Evolutionary conservation across 139 green algal species (phyloP), one percentile per base, ranked within the genome.

Genomic region (Coelastrella sp.): DNA sequence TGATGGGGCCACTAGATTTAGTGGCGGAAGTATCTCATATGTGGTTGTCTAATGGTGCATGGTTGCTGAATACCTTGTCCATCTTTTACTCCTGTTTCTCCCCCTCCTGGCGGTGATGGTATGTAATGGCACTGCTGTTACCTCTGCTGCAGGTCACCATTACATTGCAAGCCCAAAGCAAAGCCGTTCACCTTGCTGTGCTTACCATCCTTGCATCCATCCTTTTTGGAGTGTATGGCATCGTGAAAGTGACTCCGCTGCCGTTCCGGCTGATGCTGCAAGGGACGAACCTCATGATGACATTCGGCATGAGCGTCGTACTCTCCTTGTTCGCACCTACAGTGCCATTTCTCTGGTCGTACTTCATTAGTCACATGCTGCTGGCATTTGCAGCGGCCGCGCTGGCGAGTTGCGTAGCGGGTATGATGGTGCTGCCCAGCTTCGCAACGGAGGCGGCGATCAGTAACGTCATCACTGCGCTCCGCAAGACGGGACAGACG

Each of bases 241-340:
- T 88, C 17, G 20, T 24, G 24, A 58, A n/a, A n/a, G 84, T 60
- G 20, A 57, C 66, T 49, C 35, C 66, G 25, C 35, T 60, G 61
- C 82, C 25, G 25, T 87, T 87, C 82, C 59, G 59, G 82, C 60
- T 88, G 20, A 73, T 80, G 15, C 49, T 76, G 8, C 74, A 84
- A 63, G 85, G 63, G 24, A 90, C 68, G 11, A 84, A 84, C 72
- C 25, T 74, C 25, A 63, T 90, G 25, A 90, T 90, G 85, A 74
- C 73, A 4, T 90, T 90, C 75, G 85, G 85, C 10, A 90, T 90
- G 85, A 27, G 49, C 17, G 59, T 81, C 25, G 85, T 90, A 49
- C 73, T 90, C 15, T 84, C 85, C 6, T 20, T 84, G 24, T 90
- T 60, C 24, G 73, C 73, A 11, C 85, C 85, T 7, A 74, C 57